Base-by-base conservation (phyloP, 768 basidiomycete genomes). In the Suillus hirtellus region DNA sequence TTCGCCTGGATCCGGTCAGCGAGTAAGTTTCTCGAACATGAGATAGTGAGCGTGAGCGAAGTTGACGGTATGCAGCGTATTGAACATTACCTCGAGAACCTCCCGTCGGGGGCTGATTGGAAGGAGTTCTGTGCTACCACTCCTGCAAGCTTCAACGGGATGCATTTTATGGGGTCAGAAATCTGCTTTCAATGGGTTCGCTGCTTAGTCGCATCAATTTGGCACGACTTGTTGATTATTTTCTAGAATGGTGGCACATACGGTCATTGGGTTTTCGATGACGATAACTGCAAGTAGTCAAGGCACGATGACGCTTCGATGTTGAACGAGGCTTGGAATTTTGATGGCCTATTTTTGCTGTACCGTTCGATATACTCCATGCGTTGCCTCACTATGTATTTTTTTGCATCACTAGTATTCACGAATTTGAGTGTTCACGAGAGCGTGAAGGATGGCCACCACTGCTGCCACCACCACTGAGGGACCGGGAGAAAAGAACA, bases 51-150 rank as follows among this genome's bases (percentile, higher is more conserved):
- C 27, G 31, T 31, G n/a, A 40, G 37, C 27, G n/a, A 6, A 55
- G 21, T 12, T 60, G 11, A 38, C 21, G 27, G 24, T 43, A 21
- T 15, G n/a, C 53, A 77, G 73, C 69, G 67, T 24, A 69, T 75
- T 60, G 72, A 76, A 21, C 69, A 73, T 2, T 71, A 66, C 55
- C 54, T 77, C 9, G 68, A 70, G 14, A 71, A 72, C 21, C 66
- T 77, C 12, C 74, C 71, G 7, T 8, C 10, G 12, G 72, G 73
- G 10, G 59, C 67, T 17, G 70, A 72, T 35, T 77, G 74, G 75
- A 65, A 66, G 11, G 68, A 70, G 54, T 72, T 77, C 54, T 76
- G 76, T 56, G 70, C 76, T 19, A 75, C 75, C 10, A 77, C 75
- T 1, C 75, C 75, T 0, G 69, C 60, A 1, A 60, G 40, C 17